phyloP scores from a whole-genome alignment of 2,329 filamentous ascomycete genomes.

The Beauveria brongniartii region DNA sequence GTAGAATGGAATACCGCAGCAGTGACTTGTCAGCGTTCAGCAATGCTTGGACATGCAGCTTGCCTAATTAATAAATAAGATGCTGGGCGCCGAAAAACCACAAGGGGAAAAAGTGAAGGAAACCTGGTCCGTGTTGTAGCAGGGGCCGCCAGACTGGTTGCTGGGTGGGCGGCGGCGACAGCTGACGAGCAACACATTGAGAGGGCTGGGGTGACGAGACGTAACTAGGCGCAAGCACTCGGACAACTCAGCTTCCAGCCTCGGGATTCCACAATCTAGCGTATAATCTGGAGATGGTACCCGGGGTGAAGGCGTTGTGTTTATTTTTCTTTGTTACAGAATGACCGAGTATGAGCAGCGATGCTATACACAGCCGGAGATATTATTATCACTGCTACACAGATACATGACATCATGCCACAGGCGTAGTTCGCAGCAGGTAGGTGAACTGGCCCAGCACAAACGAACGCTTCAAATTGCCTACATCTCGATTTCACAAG shows the following conservation, averaged over 20 bases:
- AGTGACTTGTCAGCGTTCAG: neutral
- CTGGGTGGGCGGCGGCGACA: neutral
- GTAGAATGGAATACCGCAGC: neutral
- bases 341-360: neutral
- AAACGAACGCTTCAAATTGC: neutral
- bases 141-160: neutral
- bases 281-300: neutral
- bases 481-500: neutral
- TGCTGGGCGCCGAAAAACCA: neutral
- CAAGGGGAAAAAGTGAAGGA: neutral
- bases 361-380: neutral
- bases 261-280: neutral
- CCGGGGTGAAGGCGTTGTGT: neutral
- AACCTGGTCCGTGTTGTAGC: neutral
- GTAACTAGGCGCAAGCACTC: neutral
- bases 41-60: neutral
- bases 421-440: neutral
- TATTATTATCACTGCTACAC: neutral
- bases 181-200: conserved; percentile 6
- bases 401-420: neutral
- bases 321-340: neutral
- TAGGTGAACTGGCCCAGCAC: neutral
- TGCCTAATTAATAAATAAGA: neutral
- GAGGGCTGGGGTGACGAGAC: conserved; percentile 3
- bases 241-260: neutral